Base-by-base conservation (phyloP, 345 rosid species). In the Eucalyptus curtisii region DNA sequence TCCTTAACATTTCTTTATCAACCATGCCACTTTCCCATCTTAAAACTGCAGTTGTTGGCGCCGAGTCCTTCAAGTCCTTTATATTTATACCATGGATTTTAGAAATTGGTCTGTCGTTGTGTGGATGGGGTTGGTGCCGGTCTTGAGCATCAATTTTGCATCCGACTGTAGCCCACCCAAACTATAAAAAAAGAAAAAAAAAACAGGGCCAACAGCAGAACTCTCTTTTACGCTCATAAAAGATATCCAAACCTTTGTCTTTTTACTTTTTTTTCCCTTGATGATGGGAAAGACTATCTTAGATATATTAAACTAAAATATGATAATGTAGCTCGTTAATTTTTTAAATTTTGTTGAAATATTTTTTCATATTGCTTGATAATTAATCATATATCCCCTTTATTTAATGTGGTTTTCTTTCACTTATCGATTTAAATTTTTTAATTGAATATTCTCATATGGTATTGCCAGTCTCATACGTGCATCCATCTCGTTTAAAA, bases 391-490 rank as follows among this genome's bases (percentile, higher is more conserved):
- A 3, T 33, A 37, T 71, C 1, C 25, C 1, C 3, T 37, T 1
- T 20, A 10, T 8, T 9, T 40, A 20, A 2, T 19, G 8, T 5
- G 1, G 3, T 37, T 25, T 76, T 13, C 4, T 24, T 10, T 19
- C 15, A 10, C 2, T 17, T 33, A 68, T 68, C 7, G 24, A 68
- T 68, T 68, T 68, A 68, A 33, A 33, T 0, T 68, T 68, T 68
- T 33, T 0, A 8, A 7, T 33, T 20, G 0, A 20, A 0, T 13
- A 19, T 22, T 37, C 0, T 20, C 5, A 37, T 1, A 37, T 42
- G 8, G 3, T 37, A 19, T 71, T 12, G 2, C 27, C 2, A 4
- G 0, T 33, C 81, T 71, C 13, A 11, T 5, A 71, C 1, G 7
- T 1, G 13, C 1, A 42, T 33, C 12, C 25, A 17, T 22, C 25